These are phyloP conservation scores for Phialocephala subalpina DNA, from an alignment of 2,329 filamentous ascomycete species.

Conservation along the genomic window DNA sequence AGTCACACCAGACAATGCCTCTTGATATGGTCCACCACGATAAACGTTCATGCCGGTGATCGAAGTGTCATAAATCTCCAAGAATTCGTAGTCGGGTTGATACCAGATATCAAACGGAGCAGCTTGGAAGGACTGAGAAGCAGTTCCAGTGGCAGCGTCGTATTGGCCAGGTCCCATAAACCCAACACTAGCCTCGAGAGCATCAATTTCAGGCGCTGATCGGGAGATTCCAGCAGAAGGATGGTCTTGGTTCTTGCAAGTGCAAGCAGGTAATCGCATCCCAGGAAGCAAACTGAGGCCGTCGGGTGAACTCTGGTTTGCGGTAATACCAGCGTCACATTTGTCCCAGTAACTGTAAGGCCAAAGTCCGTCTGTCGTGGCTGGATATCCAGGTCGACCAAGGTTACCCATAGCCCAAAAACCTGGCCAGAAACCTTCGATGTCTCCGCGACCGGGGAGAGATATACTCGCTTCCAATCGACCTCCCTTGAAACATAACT, in stretches of 20 bases:
- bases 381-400: constrained; percentile 72
- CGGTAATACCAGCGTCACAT: constrained; percentile 75
- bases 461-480: constrained; percentile 75
- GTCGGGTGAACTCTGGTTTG: constrained; percentile 74
- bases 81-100: constrained; percentile 69
- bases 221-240: constrained; percentile 70
- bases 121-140: constrained; percentile 72
- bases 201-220: constrained; percentile 76
- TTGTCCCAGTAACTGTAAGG: constrained; percentile 75
- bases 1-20: constrained; percentile 67
- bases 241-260: constrained; percentile 70
- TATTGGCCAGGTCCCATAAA: constrained; percentile 50
- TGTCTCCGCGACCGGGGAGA: constrained; percentile 70
- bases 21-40: constrained; percentile 67
- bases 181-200: constrained; percentile 68
- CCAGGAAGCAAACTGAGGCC: constrained; percentile 73
- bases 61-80: constrained; percentile 68
- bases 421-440: constrained; percentile 77
- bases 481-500: constrained; percentile 76
- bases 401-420: constrained; percentile 82
- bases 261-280: constrained; percentile 74
- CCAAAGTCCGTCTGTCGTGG: constrained; percentile 77
- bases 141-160: constrained; percentile 62
- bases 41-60: constrained; percentile 67
- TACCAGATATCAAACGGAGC: constrained; percentile 78